Evolutionary conservation across 2,329 filamentous ascomycete genomes (phyloP), one percentile per base, ranked within the genome.

Genomic region (Pseudonectria buxi): DNA sequence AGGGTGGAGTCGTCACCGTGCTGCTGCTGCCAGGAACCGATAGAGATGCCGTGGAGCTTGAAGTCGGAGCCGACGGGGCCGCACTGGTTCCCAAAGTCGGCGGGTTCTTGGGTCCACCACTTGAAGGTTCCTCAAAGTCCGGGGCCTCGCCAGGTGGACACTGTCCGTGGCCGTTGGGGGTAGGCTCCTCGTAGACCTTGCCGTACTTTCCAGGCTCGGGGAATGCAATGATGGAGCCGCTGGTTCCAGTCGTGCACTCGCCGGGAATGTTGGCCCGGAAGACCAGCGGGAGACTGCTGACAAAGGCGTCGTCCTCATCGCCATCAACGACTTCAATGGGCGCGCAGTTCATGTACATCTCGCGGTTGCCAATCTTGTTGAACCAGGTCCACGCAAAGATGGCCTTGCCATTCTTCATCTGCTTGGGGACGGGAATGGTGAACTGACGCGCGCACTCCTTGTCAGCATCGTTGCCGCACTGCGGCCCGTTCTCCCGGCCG

Each of bases 281-380:
- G 7, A 51, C 28, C 9, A 39, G 24, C 12, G 51, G 51, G 0
- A 54, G 40, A 4, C 24, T 31, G 6, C 53, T 42, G 1, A 45
- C 38, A 14, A 48, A 54, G 1, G 31, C 14, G 6, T 33, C 40
- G 26, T 54, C 26, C 3, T 30, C 33, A 6, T 7, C 18, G 14
- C 33, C 33, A n/a, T 27, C 33, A 14, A 26, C 15, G 12, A 35
- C 26, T 6, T 15, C 26, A 37, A 84, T 59, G 0, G 76, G 75
- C 3, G 77, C 78, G 46, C 82, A 87, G 63, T 85, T 83, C 81
- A 83, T 83, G 64, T 86, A 86, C 65, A 84, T 78, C 53, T 87
- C 83, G 7, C 82, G 74, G 58, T 86, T 85, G 5, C 83, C 83
- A 24, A 84, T 51, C 31, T 75, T 79, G 50, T 86, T 86, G 59